Percentiles rank a stretch among this genome's conserved stretches.
These are phyloP conservation scores for Sarocladium brachiariae DNA, from an alignment of 2,329 filamentous ascomycete genomes.

Conservation along the genomic window DNA sequence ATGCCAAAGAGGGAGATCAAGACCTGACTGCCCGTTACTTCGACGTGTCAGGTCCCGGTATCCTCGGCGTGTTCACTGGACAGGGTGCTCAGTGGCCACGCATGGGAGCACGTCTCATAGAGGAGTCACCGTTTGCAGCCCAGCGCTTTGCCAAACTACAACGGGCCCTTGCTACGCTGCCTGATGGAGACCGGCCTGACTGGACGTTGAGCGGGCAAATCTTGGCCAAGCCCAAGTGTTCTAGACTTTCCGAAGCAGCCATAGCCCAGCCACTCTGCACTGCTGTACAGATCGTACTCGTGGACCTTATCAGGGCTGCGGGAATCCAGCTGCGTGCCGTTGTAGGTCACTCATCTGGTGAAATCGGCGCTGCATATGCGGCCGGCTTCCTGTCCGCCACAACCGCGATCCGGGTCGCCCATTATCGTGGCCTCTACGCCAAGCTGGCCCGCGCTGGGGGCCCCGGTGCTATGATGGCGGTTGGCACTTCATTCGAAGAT, in stretches of 20 bases:
- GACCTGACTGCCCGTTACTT: background rate
- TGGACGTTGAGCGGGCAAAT: conserved; percentile 28
- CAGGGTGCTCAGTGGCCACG: conserved; percentile 25
- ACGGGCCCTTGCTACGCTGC: conserved; percentile 17
- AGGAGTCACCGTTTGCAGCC: background rate
- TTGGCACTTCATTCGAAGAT: conserved; percentile 21
- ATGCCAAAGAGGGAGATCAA: background rate
- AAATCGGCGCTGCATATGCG: conserved; percentile 36
- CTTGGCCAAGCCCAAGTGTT: conserved; percentile 18
- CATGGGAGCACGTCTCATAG: conserved; percentile 12
- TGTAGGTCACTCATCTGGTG: conserved; percentile 35
- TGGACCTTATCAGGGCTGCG: conserved; percentile 32
- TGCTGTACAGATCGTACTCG: conserved; percentile 35
- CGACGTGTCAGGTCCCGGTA: background rate
- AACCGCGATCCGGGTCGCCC: conserved; percentile 37
- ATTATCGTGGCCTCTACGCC: conserved; percentile 30
- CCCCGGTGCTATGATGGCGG: conserved; percentile 41
- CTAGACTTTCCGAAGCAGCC: conserved; percentile 23
- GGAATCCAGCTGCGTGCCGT: conserved; percentile 28
- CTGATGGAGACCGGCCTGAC: conserved; percentile 18
- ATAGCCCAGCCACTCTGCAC: conserved; percentile 32
- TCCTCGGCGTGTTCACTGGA: conserved; percentile 23
- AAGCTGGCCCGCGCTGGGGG: conserved; percentile 32
- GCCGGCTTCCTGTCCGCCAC: conserved; percentile 32
- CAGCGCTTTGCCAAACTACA: conserved; percentile 16